Evolutionary conservation across 345 rosid genomes (phyloP), one percentile per base, ranked within the genome.

Genomic region (Acer yangbiense): DNA sequence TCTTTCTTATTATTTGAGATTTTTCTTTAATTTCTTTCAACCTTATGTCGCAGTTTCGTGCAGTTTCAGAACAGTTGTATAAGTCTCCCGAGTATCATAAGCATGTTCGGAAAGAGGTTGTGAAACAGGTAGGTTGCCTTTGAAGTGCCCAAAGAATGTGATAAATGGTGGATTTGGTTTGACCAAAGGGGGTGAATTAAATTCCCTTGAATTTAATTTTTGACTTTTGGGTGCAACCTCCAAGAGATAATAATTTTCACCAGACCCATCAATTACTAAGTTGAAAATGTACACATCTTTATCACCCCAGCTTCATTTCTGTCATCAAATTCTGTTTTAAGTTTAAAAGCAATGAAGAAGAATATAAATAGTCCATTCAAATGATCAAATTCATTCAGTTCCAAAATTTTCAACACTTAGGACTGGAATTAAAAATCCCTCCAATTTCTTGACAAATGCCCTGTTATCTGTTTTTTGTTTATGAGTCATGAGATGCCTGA

Each of bases 61-160:
- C 99, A 57, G 89, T 93, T 78, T 93, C 98, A 48, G 99, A 95
- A 43, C 99, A 95, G 85, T 79, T 95, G 86, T 92, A 82, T 83
- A 87, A 81, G 79, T 93, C 94, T 25, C 93, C 98, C 54, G 94
- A 95, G 73, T 84, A 92, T 86, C 99, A 95, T 89, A 95, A 93
- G 84, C 92, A 95, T 81, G 88, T 95, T n/a, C 85, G 99, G 61
- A 89, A 87, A 83, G 96, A 93, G 58, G 80, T 93, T 71, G 89
- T 91, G 67, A 95, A 92, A 84, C 99, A 95, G 96, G 99, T 95
- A 74, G 72, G n/a, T 52, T 55, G 54, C 78, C 73, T 82, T 20
- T 78, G 57, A 43, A 57, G 58, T 66, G 52, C 67, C 73, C 39
- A 71, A 65, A 3, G 46, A 13, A 71, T 76, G 72, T 52, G 29